Evolutionary conservation across 768 basidiomycete species (phyloP), one percentile per base, ranked within the genome.

Genomic region (Thelephora aurantiotincta): DNA sequence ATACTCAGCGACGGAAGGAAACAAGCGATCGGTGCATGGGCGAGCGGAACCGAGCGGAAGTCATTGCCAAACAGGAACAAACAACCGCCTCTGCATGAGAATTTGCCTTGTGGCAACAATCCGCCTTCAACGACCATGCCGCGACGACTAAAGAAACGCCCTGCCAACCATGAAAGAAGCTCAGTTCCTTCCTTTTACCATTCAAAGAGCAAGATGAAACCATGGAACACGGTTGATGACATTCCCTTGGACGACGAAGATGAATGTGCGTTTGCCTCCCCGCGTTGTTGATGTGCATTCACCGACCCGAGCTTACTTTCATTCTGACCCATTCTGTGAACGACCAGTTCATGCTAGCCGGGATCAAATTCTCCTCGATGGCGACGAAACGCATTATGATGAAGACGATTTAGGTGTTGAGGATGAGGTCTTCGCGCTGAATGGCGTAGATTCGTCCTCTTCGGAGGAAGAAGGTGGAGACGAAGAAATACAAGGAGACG

Each of bases 341-440:
- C 34, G 43, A 19, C 3, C 53, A 91, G 87, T 89, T 58, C 84
- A 88, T 59, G 65, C 70, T 1, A 75, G 78, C 23, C 73, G 75
- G 46, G 90, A 96, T 58, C 76, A 74, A 57, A 83, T 94, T 50
- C 67, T 86, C 4, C 68, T 96, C 5, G 80, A 87, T 35, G 80
- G 73, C n/a, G 71, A 74, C 33, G 60, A 66, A 30, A 57, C 62
- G 1, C 26, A 30, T 4, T 30, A 30, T 30, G 67, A 58, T 18
- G 69, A 65, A 13, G 76, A 78, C 11, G 76, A 78, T 22, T 68
- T 65, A 20, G 76, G 67, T 13, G 78, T 79, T 12, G 82, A 82
- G 34, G 83, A 90, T 20, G 86, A 92, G 58, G 83, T 92, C n/a
- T 84, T 92, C 55, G 75, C 76, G 6, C 59, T 87, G 51, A 71